Evolutionary conservation across 345 rosid genomes (phyloP).

Genomic region (Abelmoschus esculentus): DNA sequence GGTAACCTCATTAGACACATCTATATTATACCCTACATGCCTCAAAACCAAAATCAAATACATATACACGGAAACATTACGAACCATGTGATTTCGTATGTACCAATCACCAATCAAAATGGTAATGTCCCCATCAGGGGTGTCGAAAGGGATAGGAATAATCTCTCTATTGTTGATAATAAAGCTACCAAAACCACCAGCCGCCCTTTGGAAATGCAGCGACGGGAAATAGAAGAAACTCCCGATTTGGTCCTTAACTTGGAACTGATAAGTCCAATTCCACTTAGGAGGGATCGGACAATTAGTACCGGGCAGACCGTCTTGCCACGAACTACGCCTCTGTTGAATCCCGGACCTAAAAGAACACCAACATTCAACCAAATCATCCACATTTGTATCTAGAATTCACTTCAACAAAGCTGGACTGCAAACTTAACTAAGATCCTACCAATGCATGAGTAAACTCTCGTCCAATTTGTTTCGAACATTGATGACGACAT

Average conservation of each 20-base stretch:
- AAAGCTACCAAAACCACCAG: conserved; percentile 91
- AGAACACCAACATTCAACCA: background rate
- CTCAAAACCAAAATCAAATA: background rate
- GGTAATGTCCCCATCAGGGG: conserved; percentile 76
- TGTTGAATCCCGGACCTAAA: conserved; percentile 88
- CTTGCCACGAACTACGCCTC: conserved; percentile 98
- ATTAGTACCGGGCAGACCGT: conserved; percentile 86
- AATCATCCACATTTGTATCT: too few relatives aligned
- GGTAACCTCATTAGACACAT: background rate
- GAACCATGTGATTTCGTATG: conserved; percentile 82
- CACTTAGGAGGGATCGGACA: conserved; percentile 99
- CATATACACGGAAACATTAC: conserved; percentile 16
- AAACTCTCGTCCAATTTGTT: too few relatives aligned
- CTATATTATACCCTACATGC: background rate
- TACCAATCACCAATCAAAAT: conserved; percentile 93
- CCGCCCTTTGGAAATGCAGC: conserved; percentile 86
- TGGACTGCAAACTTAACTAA: too few relatives aligned
- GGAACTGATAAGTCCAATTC: conserved; percentile 99
- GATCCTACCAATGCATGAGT: too few relatives aligned
- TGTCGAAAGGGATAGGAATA: conserved; percentile 77
- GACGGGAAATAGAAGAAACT: conserved; percentile 99
- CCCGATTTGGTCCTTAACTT: conserved; percentile 96
- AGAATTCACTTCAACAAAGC: too few relatives aligned
- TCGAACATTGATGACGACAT: too few relatives aligned
- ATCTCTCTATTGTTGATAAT: conserved; percentile 66